These are phyloP conservation scores for Hemisphaericaspora lyxosophila DNA, from an alignment of 1,139 yeast species.

Conservation along the genomic window DNA sequence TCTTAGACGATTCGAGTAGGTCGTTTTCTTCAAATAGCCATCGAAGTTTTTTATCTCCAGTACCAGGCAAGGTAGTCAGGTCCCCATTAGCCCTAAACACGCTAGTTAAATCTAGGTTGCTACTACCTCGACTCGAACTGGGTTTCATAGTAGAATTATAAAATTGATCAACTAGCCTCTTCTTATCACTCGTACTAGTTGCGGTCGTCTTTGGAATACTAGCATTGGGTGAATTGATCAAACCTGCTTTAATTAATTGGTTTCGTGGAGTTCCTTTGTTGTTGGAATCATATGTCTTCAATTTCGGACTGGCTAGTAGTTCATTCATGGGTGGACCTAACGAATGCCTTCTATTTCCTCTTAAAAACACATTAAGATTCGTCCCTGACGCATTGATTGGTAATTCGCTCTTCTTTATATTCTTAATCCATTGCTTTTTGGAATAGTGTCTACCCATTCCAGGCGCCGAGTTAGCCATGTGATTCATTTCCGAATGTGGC, in stretches of 20 bases:
- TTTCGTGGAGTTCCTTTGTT: neutral
- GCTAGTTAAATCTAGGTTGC: slow-evolving; percentile 8
- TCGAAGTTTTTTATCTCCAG: slow-evolving; percentile 6
- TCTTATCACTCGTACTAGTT: slow-evolving; percentile 18
- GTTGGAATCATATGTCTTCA: neutral
- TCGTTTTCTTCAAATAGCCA: slow-evolving; percentile 5
- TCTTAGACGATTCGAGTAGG: neutral
- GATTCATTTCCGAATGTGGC: neutral
- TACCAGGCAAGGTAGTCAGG: neutral
- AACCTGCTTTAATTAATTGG: neutral
- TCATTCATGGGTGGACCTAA: slow-evolving; percentile 7
- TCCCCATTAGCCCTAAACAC: neutral
- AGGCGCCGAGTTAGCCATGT: neutral
- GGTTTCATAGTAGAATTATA: slow-evolving; percentile 22
- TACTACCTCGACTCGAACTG: slow-evolving; percentile 5
- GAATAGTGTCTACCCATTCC: neutral
- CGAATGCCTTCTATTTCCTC: slow-evolving; percentile 12
- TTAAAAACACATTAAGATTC: slow-evolving; percentile 9
- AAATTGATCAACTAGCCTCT: slow-evolving; percentile 44
- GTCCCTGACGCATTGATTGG: slow-evolving; percentile 9
- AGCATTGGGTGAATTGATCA: neutral
- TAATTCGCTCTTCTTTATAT: slow-evolving; percentile 1
- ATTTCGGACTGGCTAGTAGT: slow-evolving; percentile 10
- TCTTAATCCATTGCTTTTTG: neutral
- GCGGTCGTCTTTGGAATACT: slow-evolving; percentile 2